Conservation (phyloP, 352 stramenopile species). For the Halophytophthora batemanensis region DNA sequence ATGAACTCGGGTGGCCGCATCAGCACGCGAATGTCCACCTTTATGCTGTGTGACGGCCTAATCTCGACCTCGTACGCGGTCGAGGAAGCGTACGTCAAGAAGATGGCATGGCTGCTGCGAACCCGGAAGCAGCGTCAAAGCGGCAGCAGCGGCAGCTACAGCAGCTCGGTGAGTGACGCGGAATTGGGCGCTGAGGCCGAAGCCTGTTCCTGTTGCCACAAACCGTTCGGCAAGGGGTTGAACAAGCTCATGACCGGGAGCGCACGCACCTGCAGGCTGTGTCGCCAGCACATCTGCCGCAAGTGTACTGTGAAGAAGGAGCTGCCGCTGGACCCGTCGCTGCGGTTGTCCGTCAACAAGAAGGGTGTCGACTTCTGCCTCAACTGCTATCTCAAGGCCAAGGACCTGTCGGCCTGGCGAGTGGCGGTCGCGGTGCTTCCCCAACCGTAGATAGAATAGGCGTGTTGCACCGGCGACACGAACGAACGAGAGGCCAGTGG, state of each 20-base stretch:
- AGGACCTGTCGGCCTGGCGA: conserved; percentile 34
- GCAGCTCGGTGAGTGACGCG: not conserved
- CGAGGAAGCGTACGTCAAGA: conserved; percentile 43
- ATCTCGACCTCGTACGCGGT: conserved; percentile 21
- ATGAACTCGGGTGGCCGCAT: conserved; percentile 28
- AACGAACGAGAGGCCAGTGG: not conserved
- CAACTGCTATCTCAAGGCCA: conserved; percentile 28
- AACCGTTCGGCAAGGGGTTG: conserved; percentile 15
- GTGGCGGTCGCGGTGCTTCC: conserved; percentile 22
- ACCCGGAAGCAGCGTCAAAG: conserved; percentile 13
- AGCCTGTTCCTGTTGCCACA: conserved; percentile 11
- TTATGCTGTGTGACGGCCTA: conserved; percentile 18
- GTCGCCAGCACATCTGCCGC: conserved; percentile 30
- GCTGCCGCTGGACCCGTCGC: conserved; percentile 12
- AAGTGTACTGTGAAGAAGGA: conserved; percentile 39
- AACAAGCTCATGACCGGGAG: conserved; percentile 12
- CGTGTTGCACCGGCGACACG: not conserved
- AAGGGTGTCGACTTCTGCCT: conserved; percentile 31
- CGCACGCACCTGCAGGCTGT: conserved; percentile 35
- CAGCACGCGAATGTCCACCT: conserved; percentile 15
- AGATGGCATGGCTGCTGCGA: conserved; percentile 37
- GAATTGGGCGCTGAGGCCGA: conserved; percentile 7
- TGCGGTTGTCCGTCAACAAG: conserved; percentile 13
- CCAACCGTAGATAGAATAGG: not conserved
- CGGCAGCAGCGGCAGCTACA: not conserved